Percentiles rank a stretch among this genome's conserved stretches.
phyloP scores from a whole-genome alignment of 352 stramenopile species.

The Phytopythium ostracodes region DNA sequence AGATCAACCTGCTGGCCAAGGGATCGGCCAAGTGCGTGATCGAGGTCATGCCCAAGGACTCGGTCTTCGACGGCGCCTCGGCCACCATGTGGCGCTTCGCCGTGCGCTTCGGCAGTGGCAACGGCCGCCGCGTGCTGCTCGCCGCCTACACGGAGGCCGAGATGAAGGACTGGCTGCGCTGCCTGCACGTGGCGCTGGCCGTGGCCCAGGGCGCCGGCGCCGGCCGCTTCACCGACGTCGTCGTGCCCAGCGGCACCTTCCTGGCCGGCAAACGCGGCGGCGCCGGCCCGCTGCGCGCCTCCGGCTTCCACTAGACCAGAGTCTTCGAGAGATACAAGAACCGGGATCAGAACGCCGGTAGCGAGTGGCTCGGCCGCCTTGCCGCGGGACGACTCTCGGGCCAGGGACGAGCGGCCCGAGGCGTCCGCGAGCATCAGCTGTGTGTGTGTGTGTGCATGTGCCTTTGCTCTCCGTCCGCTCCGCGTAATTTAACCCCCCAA shows the following conservation, averaged over 20 bases:
- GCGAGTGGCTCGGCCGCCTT: background rate
- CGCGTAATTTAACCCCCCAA: constrained; percentile 1
- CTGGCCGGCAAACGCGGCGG: constrained; percentile 51
- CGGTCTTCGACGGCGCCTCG: constrained; percentile 65
- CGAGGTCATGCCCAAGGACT: constrained; percentile 82
- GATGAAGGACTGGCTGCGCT: constrained; percentile 84
- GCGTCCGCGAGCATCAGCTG: too few species aligned
- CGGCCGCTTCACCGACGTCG: constrained; percentile 67
- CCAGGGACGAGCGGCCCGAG: too few species aligned
- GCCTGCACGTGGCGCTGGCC: constrained; percentile 68
- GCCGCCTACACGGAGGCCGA: constrained; percentile 75
- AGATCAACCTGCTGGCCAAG: constrained; percentile 63
- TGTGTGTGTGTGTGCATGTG: background rate
- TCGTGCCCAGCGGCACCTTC: constrained; percentile 61
- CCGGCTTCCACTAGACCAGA: constrained; percentile 15
- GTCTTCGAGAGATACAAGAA: background rate
- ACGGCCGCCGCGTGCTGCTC: constrained; percentile 59
- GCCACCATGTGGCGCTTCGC: constrained; percentile 83
- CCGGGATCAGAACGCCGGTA: background rate
- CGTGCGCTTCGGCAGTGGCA: constrained; percentile 33
- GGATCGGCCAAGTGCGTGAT: constrained; percentile 53
- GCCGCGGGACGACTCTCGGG: background rate
- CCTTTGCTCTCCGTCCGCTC: background rate
- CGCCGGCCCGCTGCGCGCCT: constrained; percentile 47
- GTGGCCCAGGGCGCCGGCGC: constrained; percentile 37